phyloP scores from a whole-genome alignment of 2,329 filamentous ascomycete species.

The Lecanosticta acicola region DNA sequence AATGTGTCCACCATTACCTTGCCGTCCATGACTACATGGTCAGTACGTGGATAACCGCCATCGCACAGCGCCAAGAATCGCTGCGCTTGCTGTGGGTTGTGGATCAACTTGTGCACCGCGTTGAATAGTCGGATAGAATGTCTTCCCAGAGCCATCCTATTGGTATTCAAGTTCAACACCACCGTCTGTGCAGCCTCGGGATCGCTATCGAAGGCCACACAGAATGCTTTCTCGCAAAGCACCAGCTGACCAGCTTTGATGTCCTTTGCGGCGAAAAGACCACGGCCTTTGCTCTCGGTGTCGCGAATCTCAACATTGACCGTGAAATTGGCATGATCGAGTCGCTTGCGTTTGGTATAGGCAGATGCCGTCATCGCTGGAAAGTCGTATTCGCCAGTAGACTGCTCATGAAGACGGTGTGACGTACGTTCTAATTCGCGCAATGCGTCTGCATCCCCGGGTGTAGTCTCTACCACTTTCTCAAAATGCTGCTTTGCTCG shows the following conservation, averaged over 20 bases:
- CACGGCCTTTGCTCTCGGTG: constrained; percentile 35
- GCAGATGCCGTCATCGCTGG: constrained; percentile 9
- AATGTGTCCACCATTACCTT: constrained; percentile 17
- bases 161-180: constrained; percentile 13
- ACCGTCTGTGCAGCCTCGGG: constrained; percentile 1
- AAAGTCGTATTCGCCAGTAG: constrained; percentile 22
- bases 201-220: constrained; percentile 9
- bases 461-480: constrained; percentile 8
- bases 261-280: constrained; percentile 39
- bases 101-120: constrained; percentile 18
- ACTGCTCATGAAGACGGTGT: constrained; percentile 18
- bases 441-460: constrained; percentile 12
- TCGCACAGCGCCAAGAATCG: constrained; percentile 17
- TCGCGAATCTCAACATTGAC: constrained; percentile 11
- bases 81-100: constrained; percentile 11
- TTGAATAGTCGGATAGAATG: constrained; percentile 11
- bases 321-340: constrained; percentile 22
- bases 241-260: constrained; percentile 40
- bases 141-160: constrained; percentile 10
- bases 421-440: constrained; percentile 9
- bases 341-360: not conserved
- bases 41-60: constrained; percentile 9
- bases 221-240: constrained; percentile 34
- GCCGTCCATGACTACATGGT: constrained; percentile 11
- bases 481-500: constrained; percentile 10